These are phyloP conservation scores for Nannochloris sp. DNA, from an alignment of 139 green algal species.

Conservation along the genomic window DNA sequence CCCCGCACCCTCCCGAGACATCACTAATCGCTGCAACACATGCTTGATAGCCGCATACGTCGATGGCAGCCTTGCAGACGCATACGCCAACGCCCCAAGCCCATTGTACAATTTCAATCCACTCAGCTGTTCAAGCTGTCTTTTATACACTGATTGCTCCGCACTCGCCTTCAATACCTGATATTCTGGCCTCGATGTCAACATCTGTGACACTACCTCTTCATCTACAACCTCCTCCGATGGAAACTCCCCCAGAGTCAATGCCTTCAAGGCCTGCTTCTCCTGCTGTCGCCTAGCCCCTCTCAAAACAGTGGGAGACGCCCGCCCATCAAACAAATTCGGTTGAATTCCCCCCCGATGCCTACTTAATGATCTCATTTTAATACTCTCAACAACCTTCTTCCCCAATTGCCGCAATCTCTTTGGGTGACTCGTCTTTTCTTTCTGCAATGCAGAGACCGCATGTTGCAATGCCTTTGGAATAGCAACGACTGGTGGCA, in stretches of 20 bases:
- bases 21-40: slow-evolving; percentile 27
- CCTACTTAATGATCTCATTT: slow-evolving; percentile 24
- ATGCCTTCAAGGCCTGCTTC: background rate
- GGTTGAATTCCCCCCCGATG: slow-evolving; percentile 31
- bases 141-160: background rate
- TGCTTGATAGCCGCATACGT: slow-evolving; percentile 36
- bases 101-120: background rate
- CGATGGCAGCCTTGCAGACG: slow-evolving; percentile 27
- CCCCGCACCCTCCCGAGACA: background rate
- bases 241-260: background rate
- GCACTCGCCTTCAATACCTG: background rate
- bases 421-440: slow-evolving; percentile 3
- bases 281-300: slow-evolving; percentile 3
- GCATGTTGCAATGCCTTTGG: background rate
- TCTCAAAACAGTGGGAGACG: background rate
- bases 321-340: slow-evolving; percentile 12
- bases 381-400: slow-evolving; percentile 22
- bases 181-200: background rate
- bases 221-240: background rate
- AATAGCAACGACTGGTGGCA: background rate
- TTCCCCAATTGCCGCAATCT: slow-evolving; percentile 8
- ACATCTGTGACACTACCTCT: background rate
- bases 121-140: background rate
- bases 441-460: slow-evolving; percentile 1
- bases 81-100: slow-evolving; percentile 28